These are phyloP conservation scores for Gynochthodes officinalis DNA, from an alignment of 257 asterid genomes.

Conservation along the genomic window DNA sequence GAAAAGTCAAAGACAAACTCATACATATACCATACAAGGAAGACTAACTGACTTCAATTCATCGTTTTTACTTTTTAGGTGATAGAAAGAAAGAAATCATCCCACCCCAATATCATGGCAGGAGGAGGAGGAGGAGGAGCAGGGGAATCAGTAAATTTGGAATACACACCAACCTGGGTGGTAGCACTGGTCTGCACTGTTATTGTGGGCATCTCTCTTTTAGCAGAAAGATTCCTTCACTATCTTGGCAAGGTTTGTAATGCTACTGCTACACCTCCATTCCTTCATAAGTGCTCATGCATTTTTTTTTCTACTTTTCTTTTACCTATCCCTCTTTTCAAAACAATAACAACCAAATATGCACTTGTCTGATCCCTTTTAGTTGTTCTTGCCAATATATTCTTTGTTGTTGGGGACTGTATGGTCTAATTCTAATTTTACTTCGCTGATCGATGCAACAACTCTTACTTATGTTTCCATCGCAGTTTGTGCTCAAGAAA, in stretches of 20 bases:
- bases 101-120: too few species aligned
- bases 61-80: too few species aligned
- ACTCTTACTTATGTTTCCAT: neutral
- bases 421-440: too few species aligned
- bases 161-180: constrained; percentile 71
- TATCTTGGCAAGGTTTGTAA: constrained; percentile 63
- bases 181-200: constrained; percentile 59
- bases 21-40: too few species aligned
- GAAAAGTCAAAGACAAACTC: too few species aligned
- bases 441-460: neutral
- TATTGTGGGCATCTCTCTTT: constrained; percentile 57
- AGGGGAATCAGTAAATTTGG: constrained; percentile 38
- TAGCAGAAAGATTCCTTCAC: constrained; percentile 55
- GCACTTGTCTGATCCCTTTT: too few species aligned
- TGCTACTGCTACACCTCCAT: neutral
- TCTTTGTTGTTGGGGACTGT: neutral
- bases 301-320: too few species aligned
- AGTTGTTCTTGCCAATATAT: neutral
- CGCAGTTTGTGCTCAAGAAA: constrained; percentile 52
- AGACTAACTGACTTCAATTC: too few species aligned
- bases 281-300: too few species aligned
- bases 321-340: too few species aligned
- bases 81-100: too few species aligned
- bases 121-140: constrained; percentile 19
- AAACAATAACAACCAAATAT: too few species aligned